A percentile compares a stretch with the other conserved stretches of the same genome.
Evolutionary conservation across 495 filamentous ascomycete genomes (phyloP).

Genomic region (Rusavskia elegans): DNA sequence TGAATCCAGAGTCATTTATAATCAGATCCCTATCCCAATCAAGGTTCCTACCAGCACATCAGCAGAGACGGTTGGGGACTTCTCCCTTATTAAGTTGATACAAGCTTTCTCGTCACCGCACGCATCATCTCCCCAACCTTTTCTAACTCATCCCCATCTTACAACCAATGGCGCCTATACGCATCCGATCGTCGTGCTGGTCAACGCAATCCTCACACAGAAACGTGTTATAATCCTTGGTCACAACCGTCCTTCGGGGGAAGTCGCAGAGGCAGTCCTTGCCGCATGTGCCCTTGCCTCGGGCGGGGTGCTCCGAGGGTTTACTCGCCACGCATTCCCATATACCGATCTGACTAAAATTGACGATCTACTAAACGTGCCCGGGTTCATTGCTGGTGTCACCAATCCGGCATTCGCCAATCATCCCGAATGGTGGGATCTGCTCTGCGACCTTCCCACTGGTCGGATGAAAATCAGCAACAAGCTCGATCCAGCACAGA

Average conservation of each 20-base stretch:
- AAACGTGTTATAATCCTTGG: conserved; percentile 94
- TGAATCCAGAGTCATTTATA: conserved; percentile 85
- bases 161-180: conserved; percentile 70
- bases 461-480: conserved; percentile 88
- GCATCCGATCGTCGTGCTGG: conserved; percentile 37
- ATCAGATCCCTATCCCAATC: conserved; percentile 88
- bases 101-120: conserved; percentile 79
- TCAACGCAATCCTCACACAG: conserved; percentile 67
- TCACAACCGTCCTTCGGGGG: conserved; percentile 82
- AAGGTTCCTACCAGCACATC: conserved; percentile 86
- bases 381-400: conserved; percentile 94
- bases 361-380: conserved; percentile 86
- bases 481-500: conserved; percentile 55
- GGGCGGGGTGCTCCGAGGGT: conserved; percentile 85
- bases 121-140: conserved; percentile 65
- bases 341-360: conserved; percentile 98
- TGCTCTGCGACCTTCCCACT: conserved; percentile 83
- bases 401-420: conserved; percentile 93
- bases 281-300: conserved; percentile 86
- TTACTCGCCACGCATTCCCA: conserved; percentile 94
- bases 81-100: conserved; percentile 92
- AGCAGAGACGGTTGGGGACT: conserved; percentile 94
- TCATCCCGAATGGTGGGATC: conserved; percentile 96
- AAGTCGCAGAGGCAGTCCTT: conserved; percentile 89
- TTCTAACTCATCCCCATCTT: conserved; percentile 76